A percentile compares a stretch with the other conserved stretches of the same genome.
Conservation (phyloP, 352 stramenopile species). For the Phytophthora agathidicida region DNA sequence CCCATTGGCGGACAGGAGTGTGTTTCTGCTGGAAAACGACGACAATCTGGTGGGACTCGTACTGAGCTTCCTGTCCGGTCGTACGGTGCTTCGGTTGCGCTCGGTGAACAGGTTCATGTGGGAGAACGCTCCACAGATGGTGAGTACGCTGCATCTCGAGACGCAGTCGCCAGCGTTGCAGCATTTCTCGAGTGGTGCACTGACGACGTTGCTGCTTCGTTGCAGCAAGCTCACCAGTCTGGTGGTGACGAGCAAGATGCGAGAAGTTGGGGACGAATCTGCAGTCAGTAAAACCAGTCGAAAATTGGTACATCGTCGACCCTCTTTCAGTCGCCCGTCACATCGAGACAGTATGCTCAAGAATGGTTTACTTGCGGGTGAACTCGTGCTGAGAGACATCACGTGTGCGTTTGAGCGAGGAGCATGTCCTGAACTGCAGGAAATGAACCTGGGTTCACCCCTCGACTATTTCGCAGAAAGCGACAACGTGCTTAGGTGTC, state of each 20-base stretch:
- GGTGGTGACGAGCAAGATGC: slow-evolving; percentile 47
- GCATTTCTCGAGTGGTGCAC: slow-evolving; percentile 32
- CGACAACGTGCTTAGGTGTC: slow-evolving; percentile 43
- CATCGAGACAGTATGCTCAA: slow-evolving; percentile 2
- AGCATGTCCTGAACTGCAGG: slow-evolving; percentile 40
- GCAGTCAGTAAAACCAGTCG: background rate
- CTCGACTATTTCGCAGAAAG: slow-evolving; percentile 68
- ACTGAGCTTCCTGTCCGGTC: slow-evolving; percentile 55
- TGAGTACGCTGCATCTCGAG: slow-evolving; percentile 52
- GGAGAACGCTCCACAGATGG: slow-evolving; percentile 40
- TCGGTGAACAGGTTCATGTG: slow-evolving; percentile 55
- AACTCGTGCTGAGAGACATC: slow-evolving; percentile 29
- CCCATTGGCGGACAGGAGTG: slow-evolving; percentile 8
- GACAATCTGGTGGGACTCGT: slow-evolving; percentile 50
- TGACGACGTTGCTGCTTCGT: slow-evolving; percentile 37
- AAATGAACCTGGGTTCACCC: slow-evolving; percentile 46
- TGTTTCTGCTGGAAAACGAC: slow-evolving; percentile 51
- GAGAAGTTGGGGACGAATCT: background rate
- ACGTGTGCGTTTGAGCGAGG: slow-evolving; percentile 33
- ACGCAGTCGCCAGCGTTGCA: slow-evolving; percentile 26
- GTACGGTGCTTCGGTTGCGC: slow-evolving; percentile 42
- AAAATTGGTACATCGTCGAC: slow-evolving; percentile 19
- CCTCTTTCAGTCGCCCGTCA: slow-evolving; percentile 23
- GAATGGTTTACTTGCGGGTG: slow-evolving; percentile 13
- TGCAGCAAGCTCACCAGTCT: slow-evolving; percentile 48